Conservation (phyloP, 75 land plant genomes). For the Selaginella moellendorffii region DNA sequence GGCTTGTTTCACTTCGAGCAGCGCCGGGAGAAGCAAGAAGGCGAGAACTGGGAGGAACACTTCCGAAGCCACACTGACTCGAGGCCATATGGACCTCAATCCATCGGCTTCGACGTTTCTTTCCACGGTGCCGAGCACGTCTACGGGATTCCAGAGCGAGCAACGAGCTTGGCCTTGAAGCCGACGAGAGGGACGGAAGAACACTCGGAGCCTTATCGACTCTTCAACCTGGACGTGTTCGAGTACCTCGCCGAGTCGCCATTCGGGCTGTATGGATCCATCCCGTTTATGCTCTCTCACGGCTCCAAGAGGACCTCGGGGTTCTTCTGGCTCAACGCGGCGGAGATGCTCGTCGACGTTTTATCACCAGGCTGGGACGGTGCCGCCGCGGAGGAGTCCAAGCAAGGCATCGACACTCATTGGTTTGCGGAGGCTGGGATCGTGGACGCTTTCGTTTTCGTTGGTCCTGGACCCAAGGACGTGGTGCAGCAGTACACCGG, state of each 20-base stretch:
- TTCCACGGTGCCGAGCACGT: slow-evolving; percentile 80
- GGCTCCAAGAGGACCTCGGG: slow-evolving; percentile 41
- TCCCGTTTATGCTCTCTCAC: slow-evolving; percentile 91
- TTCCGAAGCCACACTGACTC: slow-evolving; percentile 67
- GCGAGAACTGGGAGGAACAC: slow-evolving; percentile 70
- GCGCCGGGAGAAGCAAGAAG: slow-evolving; percentile 36
- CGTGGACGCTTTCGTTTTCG: slow-evolving; percentile 78
- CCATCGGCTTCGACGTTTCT: slow-evolving; percentile 81
- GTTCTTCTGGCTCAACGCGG: slow-evolving; percentile 92
- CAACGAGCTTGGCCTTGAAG: slow-evolving; percentile 54
- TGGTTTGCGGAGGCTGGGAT: slow-evolving; percentile 95
- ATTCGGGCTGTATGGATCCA: slow-evolving; percentile 82
- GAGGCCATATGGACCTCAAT: slow-evolving; percentile 83
- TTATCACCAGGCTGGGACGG: slow-evolving; percentile 59
- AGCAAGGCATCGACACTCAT: slow-evolving; percentile 41
- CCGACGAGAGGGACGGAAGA: slow-evolving; percentile 76
- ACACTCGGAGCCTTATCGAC: slow-evolving; percentile 81
- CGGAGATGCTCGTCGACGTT: slow-evolving; percentile 98
- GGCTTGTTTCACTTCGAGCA: slow-evolving; percentile 92
- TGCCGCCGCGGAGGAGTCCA: slow-evolving; percentile 5
- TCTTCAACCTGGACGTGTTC: slow-evolving; percentile 90
- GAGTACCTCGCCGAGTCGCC: slow-evolving; percentile 88
- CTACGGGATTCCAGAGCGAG: slow-evolving; percentile 94
- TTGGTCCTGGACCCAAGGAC: slow-evolving; percentile 91
- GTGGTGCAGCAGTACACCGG: slow-evolving; percentile 59